Evolutionary conservation across 140 eudicot species (phyloP).

Genomic region (Oenanthe javanica): DNA sequence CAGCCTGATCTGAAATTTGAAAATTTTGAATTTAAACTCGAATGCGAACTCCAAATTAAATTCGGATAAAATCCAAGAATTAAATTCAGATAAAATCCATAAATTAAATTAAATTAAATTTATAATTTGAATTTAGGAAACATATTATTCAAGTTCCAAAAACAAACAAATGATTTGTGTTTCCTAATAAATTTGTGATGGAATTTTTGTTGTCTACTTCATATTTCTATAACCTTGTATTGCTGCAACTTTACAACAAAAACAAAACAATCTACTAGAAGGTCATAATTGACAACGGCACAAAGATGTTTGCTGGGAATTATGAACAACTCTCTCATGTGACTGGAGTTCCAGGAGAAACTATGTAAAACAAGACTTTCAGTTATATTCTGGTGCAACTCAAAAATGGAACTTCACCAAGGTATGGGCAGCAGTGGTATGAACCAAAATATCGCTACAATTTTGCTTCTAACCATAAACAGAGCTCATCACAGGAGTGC

Average conservation of each 20-base stretch:
- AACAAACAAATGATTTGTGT: no score
- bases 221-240: neutral
- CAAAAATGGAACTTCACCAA: constrained; percentile 2
- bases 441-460: neutral
- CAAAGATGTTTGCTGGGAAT: neutral
- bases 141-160: no score
- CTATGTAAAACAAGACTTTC: neutral
- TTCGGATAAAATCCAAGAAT: no score
- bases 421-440: neutral
- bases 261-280: neutral
- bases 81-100: no score
- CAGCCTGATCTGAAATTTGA: no score
- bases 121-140: no score
- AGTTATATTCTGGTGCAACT: neutral
- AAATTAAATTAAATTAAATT: no score
- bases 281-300: neutral
- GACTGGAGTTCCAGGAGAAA: neutral
- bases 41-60: no score
- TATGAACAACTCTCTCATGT: neutral
- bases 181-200: no score
- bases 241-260: neutral
- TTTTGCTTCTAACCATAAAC: neutral
- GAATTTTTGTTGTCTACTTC: neutral
- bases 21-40: no score
- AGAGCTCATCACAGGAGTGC: neutral